Conservation (phyloP, 495 filamentous ascomycete species). For the Hypoxylon trugodes region DNA sequence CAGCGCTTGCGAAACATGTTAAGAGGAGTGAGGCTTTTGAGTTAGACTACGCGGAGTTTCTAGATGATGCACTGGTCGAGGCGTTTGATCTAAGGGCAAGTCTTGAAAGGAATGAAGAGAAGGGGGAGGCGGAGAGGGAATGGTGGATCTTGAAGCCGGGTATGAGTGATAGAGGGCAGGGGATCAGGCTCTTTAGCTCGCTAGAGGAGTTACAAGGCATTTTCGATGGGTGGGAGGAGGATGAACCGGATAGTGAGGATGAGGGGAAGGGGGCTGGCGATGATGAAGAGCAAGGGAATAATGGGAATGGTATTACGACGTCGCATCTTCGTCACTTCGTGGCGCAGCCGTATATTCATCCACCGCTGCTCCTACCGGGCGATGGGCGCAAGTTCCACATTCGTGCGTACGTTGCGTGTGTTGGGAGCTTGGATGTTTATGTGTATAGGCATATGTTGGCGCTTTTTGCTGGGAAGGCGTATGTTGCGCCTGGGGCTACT, state of each 20-base stretch:
- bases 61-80: constrained; percentile 91
- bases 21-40: constrained; percentile 84
- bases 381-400: constrained; percentile 92
- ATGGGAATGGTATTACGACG: constrained; percentile 71
- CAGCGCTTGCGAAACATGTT: constrained; percentile 70
- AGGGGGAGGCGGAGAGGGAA: constrained; percentile 63
- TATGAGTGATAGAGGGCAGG: constrained; percentile 96
- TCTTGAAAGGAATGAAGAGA: constrained; percentile 67
- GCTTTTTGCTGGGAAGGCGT: constrained; percentile 80
- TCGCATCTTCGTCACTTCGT: constrained; percentile 96
- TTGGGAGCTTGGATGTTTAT: constrained; percentile 80
- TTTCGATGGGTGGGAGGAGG: constrained; percentile 85
- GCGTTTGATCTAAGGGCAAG: constrained; percentile 85
- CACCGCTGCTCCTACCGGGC: constrained; percentile 77
- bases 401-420: constrained; percentile 84
- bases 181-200: constrained; percentile 85
- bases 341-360: constrained; percentile 94
- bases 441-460: constrained; percentile 92
- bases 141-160: constrained; percentile 99
- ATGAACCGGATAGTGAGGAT: constrained; percentile 68
- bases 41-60: constrained; percentile 94
- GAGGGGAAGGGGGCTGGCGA: constrained; percentile 52
- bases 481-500: constrained; percentile 58
- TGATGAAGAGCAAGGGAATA: not conserved
- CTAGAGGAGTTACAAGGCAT: constrained; percentile 81